A percentile compares a stretch with the other conserved stretches of the same genome.
phyloP scores from a whole-genome alignment of 1,284 basidiomycete genomes.

The Prillingera fragicola region DNA sequence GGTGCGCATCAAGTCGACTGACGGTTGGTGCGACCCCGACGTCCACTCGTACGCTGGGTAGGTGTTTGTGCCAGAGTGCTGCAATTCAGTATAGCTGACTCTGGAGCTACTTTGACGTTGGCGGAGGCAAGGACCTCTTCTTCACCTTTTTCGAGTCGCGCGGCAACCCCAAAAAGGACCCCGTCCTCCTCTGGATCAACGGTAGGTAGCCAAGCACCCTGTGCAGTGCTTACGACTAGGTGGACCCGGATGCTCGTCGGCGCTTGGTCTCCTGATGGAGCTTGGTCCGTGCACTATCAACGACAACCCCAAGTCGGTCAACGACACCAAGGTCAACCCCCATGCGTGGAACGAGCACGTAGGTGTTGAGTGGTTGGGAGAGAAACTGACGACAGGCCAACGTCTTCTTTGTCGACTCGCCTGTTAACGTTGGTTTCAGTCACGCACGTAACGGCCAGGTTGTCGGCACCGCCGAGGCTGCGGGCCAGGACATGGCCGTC shows the following conservation, averaged over 20 bases:
- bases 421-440: conserved; percentile 61
- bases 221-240: conserved; percentile 12
- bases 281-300: conserved; percentile 49
- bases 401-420: conserved; percentile 46
- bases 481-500: conserved; percentile 63
- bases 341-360: conserved; percentile 54
- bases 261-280: conserved; percentile 53
- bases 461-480: conserved; percentile 63
- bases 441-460: conserved; percentile 62
- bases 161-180: conserved; percentile 57
- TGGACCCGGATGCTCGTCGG: conserved; percentile 49
- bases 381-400: conserved; percentile 28
- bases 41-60: conserved; percentile 41
- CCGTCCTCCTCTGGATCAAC: conserved; percentile 49
- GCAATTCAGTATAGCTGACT: not conserved
- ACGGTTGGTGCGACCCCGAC: conserved; percentile 48
- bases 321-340: conserved; percentile 49
- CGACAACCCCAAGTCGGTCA: conserved; percentile 35
- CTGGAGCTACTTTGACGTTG: conserved; percentile 57
- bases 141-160: conserved; percentile 82
- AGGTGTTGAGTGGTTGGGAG: conserved; percentile 55
- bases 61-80: not conserved
- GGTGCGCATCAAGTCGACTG: conserved; percentile 45
- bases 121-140: conserved; percentile 66
- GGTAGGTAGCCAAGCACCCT: conserved; percentile 23